These are phyloP conservation scores for Thozetella sp. DNA, from an alignment of 495 filamentous ascomycete species.

Conservation along the genomic window DNA sequence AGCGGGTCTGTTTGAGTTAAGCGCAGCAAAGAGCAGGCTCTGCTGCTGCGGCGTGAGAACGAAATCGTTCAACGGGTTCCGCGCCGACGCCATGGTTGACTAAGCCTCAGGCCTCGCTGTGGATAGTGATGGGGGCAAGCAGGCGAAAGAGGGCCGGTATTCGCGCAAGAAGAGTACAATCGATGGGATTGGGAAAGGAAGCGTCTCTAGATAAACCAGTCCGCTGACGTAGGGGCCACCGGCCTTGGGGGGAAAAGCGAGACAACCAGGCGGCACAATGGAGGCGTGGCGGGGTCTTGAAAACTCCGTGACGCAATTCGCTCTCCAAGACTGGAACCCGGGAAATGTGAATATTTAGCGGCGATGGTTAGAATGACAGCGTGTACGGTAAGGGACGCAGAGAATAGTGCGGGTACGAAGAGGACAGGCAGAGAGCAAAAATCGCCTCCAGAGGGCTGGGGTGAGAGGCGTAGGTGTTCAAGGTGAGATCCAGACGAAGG, in stretches of 20 bases:
- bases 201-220: neutral
- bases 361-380: too few species aligned
- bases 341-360: too few species aligned
- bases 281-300: neutral
- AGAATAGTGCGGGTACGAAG: neutral
- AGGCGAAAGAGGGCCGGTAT: neutral
- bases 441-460: slow-evolving; percentile 12
- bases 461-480: neutral
- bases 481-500: slow-evolving; percentile 6
- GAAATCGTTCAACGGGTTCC: slow-evolving; percentile 40
- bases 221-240: neutral
- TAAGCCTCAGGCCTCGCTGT: slow-evolving; percentile 21
- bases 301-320: neutral
- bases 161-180: too few species aligned
- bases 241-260: neutral
- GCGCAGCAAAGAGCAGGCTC: slow-evolving; percentile 82
- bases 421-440: slow-evolving; percentile 5
- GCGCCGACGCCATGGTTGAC: slow-evolving; percentile 46
- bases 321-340: neutral
- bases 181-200: too few species aligned
- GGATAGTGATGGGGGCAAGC: neutral
- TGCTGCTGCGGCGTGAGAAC: slow-evolving; percentile 83
- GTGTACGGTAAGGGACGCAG: too few species aligned
- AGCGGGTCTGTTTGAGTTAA: slow-evolving; percentile 70
- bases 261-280: too few species aligned